Base-by-base conservation (phyloP, 768 basidiomycete genomes). In the Lactarius sp. region DNA sequence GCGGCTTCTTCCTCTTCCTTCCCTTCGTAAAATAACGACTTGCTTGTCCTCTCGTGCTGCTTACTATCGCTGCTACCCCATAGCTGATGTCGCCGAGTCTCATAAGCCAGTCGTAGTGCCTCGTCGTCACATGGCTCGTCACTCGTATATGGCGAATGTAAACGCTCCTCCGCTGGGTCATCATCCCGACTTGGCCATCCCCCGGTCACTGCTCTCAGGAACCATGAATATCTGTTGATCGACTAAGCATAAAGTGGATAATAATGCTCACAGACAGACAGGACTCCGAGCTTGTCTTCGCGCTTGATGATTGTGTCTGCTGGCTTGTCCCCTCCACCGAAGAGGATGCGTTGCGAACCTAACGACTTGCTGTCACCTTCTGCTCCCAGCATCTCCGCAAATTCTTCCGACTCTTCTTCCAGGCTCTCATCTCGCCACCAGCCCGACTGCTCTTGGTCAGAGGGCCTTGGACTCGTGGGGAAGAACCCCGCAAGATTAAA, bases 211-310 rank as follows among this genome's bases (percentile, higher is more conserved):
- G 61, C 60, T 37, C 50, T 33, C 39, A n/a, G 49, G 47, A 42
- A 52, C 20, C 37, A 56, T 67, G 57, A 57, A 60, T 37, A 42
- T 55, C 41, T 46, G 22, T 27, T 49, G 52, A 47, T 54, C 58
- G 44, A 47, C 49, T 34, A 41, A 20, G 31, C 34, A 42, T 59
- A 62, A 52, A 56, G 33, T n/a, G 13, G 52, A 53, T 33, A 51
- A 53, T 33, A 51, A 57, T 60, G 51, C 56, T 75, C 70, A 81
- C 81, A 72, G 41, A 81, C 69, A 55, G 77, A 74, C 60, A 83
- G 71, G 31, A 81, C 73, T 34, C 82, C 82, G 64, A 81, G 68
- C 73, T 81, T 82, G 72, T 83, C 82, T 65, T 82, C 81, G 27
- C 71, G 68, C 51, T 70, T 68, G 64, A 79, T 77, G n/a, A 72